Evolutionary conservation across 257 asterid genomes (phyloP), one percentile per base, ranked within the genome.

Genomic region (Verbascum thapsus): DNA sequence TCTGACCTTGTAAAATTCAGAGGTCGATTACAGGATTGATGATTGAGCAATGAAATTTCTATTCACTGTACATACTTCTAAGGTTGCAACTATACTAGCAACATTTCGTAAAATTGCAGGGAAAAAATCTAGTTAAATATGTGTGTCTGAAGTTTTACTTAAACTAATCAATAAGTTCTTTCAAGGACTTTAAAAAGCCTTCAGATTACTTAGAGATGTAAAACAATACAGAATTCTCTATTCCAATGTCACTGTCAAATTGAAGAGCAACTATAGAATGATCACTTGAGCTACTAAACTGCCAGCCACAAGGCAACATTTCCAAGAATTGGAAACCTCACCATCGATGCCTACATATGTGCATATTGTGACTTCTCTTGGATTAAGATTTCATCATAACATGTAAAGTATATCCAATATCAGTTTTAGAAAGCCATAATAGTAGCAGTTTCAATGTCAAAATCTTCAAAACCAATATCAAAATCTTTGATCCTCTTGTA

Each of bases 191-290:
- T 44, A 35, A 67, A 19, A 47, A 45, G 41, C 16, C 18, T 8
- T n/a, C 30, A 13, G 0, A 19, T 53, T 35, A 55, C 26, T 16
- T 39, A 37, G 38, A 34, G 72, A 35, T 48, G 66, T 45, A 67
- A 37, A 19, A 44, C 53, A 39, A 39, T 44, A 58, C 26, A 15
- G 35, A 37, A 58, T 26, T 45, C 40, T 45, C 39, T 35, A 49
- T 13, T 20, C 47, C 63, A 18, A 10, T 17, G 17, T 52, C 15
- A 19, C 34, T 67, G n/a, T 58, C 53, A 22, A 54, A 5, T n/a
- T 34, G 19, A 41, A 45, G 42, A 42, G 20, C 9, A 18, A 56
- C 12, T 55, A 30, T n/a, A 65, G 13, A 10, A 32, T 39, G 41
- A 19, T 11, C 7, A 12, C 19, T 12, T 13, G 44, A 22, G 43